These are phyloP conservation scores for Paramyrothecium sp. DNA, from an alignment of 2,329 filamentous ascomycete genomes.

Conservation along the genomic window DNA sequence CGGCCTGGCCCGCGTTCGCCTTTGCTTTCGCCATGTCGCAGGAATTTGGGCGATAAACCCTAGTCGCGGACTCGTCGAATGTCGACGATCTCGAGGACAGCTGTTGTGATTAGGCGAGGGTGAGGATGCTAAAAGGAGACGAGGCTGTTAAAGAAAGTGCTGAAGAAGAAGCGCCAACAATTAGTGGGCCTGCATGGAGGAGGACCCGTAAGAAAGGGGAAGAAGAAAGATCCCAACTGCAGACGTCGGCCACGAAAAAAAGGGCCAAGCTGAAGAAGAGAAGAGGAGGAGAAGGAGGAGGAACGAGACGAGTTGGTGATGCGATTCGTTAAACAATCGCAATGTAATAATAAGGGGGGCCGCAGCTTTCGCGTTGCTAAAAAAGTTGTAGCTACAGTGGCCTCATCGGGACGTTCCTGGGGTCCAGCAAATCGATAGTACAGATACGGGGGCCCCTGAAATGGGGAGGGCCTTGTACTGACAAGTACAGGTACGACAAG, in stretches of 20 bases:
- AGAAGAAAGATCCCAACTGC: not conserved
- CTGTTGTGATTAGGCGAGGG: conserved; percentile 4
- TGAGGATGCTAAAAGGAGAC: conserved; percentile 6
- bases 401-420: conserved; percentile 23
- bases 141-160: conserved; percentile 16
- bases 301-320: conserved; percentile 11
- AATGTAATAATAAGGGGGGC: conserved; percentile 8
- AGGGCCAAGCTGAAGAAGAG: conserved; percentile 12
- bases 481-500: not conserved
- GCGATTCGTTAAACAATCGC: conserved; percentile 7
- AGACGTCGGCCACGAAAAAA: conserved; percentile 7
- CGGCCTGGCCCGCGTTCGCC: conserved; percentile 28
- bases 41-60: conserved; percentile 1
- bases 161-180: conserved; percentile 11
- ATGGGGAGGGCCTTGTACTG: not conserved
- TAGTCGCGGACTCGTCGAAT: not conserved
- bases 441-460: not conserved
- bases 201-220: not conserved
- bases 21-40: conserved; percentile 32
- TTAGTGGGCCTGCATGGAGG: conserved; percentile 7
- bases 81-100: conserved; percentile 1
- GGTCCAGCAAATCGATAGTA: not conserved
- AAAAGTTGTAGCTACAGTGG: conserved; percentile 38
- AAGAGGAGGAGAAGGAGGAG: conserved; percentile 15
- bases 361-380: conserved; percentile 8